These are phyloP conservation scores for Boletus tylopilopsis DNA, from an alignment of 768 basidiomycete species.

Conservation along the genomic window DNA sequence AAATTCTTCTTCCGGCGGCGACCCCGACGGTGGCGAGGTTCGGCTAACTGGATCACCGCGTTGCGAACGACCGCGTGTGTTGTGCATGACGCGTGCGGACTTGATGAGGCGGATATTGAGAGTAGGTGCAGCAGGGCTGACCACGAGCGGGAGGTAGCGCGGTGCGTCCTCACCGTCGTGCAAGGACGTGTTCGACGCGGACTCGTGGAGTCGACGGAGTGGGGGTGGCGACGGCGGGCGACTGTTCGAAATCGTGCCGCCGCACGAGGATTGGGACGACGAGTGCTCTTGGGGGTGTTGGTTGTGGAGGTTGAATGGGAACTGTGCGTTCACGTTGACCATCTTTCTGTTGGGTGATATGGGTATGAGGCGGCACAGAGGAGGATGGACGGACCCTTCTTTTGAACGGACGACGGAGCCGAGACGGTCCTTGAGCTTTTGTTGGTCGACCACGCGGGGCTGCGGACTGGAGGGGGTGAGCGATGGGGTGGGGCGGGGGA, in stretches of 20 bases:
- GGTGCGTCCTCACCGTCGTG: too few species aligned
- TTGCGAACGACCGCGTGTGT: constrained; percentile 22
- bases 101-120: constrained; percentile 28
- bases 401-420: constrained; percentile 55
- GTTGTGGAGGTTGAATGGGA: constrained; percentile 56
- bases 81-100: constrained; percentile 1
- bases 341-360: constrained; percentile 47
- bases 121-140: constrained; percentile 4
- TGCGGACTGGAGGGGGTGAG: constrained; percentile 20
- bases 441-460: constrained; percentile 42
- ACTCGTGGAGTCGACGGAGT: constrained; percentile 15
- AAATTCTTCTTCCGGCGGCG: not conserved
- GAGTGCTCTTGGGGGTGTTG: constrained; percentile 18
- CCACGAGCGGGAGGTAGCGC: constrained; percentile 3
- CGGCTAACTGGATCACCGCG: constrained; percentile 14
- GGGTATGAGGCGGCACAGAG: not conserved
- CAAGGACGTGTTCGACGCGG: constrained; percentile 22
- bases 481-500: not conserved
- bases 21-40: not conserved
- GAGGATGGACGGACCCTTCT: constrained; percentile 45
- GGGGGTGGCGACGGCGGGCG: constrained; percentile 22
- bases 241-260: constrained; percentile 22
- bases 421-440: constrained; percentile 48
- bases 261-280: constrained; percentile 29
- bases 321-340: constrained; percentile 61